Conservation (phyloP, 1,284 basidiomycete species). For the Sporisorium scitamineum region DNA sequence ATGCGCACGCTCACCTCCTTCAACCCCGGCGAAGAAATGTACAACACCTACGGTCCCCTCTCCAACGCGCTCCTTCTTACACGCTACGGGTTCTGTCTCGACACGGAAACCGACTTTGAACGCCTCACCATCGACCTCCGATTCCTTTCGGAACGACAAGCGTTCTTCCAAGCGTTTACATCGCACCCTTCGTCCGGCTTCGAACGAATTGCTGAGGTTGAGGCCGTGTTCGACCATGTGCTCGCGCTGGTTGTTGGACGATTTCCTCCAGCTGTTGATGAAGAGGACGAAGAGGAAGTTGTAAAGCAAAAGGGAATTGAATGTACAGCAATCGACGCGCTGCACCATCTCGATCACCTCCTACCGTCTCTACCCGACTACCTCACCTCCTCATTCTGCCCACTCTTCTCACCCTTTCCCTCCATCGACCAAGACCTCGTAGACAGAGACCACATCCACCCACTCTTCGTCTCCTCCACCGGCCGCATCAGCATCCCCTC, state of each 20-base stretch:
- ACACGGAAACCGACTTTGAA: constrained; percentile 59
- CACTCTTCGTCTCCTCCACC: constrained; percentile 27
- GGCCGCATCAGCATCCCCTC: constrained; percentile 29
- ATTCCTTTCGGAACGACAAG: constrained; percentile 26
- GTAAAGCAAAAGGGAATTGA: neutral
- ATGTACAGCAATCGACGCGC: constrained; percentile 1
- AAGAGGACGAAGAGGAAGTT: constrained; percentile 1
- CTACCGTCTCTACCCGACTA: neutral
- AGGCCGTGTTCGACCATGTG: neutral
- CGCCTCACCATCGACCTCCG: constrained; percentile 53
- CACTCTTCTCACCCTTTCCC: constrained; percentile 8
- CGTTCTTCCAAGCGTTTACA: constrained; percentile 15
- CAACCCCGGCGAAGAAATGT: constrained; percentile 31
- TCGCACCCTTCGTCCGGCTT: neutral
- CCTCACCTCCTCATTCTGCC: constrained; percentile 4
- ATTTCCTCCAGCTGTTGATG: neutral
- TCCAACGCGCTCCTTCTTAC: constrained; percentile 57
- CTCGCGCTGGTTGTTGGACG: neutral
- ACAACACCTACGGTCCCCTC: constrained; percentile 63
- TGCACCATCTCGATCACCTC: constrained; percentile 1
- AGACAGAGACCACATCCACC: constrained; percentile 28
- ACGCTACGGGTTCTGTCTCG: constrained; percentile 62
- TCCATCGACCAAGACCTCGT: constrained; percentile 27
- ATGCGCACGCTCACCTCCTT: constrained; percentile 41
- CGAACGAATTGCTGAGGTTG: neutral